Conservation (phyloP, 1,284 basidiomycete genomes). For the Tilletia indica region DNA sequence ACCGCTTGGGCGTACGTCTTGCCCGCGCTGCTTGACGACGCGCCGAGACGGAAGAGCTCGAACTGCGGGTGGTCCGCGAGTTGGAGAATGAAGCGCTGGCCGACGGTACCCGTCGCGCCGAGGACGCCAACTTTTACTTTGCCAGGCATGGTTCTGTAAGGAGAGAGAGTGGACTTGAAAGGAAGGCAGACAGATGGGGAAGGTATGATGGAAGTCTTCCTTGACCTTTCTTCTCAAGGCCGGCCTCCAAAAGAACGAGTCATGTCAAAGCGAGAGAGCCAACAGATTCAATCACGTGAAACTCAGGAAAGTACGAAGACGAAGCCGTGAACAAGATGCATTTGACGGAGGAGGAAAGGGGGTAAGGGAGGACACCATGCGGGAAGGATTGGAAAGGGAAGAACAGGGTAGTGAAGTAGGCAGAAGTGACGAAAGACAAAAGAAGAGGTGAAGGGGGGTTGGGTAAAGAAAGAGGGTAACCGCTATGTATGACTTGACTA, state of each 20-base stretch:
- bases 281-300: no score
- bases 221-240: not conserved
- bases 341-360: not conserved
- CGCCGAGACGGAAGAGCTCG: constrained; percentile 79
- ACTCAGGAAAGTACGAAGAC: no score
- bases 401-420: not conserved
- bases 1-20: constrained; percentile 76
- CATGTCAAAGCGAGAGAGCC: no score
- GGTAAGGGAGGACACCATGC: not conserved
- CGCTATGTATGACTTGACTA: no score
- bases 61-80: constrained; percentile 90
- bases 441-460: not conserved
- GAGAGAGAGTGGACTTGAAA: no score
- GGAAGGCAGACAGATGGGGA: no score
- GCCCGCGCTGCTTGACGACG: constrained; percentile 82
- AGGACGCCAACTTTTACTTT: constrained; percentile 83
- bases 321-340: no score
- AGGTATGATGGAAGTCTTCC: not conserved
- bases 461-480: not conserved
- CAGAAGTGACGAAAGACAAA: not conserved
- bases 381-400: not conserved
- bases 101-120: constrained; percentile 74
- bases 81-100: constrained; percentile 74
- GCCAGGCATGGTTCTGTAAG: constrained; percentile 4
- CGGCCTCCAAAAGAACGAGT: not conserved